phyloP scores from a whole-genome alignment of 2,329 filamentous ascomycete species.

The Xylaria sp. region DNA sequence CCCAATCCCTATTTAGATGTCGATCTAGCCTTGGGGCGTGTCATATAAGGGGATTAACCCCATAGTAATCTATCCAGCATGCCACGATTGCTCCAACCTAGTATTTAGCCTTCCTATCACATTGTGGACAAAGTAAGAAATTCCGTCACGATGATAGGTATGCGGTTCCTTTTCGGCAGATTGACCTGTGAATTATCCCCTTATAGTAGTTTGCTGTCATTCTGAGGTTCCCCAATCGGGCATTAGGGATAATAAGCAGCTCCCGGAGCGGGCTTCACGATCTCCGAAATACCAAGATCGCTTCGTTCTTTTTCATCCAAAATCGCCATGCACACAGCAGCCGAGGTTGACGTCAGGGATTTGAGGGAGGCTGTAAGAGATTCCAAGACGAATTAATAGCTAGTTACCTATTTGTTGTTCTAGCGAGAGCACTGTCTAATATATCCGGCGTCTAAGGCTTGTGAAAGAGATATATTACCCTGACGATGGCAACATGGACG shows the following conservation, averaged over 20 bases:
- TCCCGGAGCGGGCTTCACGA: slow-evolving; percentile 20
- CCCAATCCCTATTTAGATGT: slow-evolving; percentile 21
- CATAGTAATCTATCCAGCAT: slow-evolving; percentile 38
- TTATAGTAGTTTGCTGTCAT: not conserved
- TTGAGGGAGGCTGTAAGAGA: slow-evolving; percentile 14
- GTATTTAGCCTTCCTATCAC: slow-evolving; percentile 45
- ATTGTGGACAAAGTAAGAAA: slow-evolving; percentile 43
- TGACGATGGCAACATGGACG: slow-evolving; percentile 18
- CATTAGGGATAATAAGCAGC: slow-evolving; percentile 28
- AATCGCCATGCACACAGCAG: slow-evolving; percentile 3
- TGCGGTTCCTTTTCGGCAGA: slow-evolving; percentile 32
- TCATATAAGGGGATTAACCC: slow-evolving; percentile 19
- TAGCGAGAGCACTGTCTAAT: slow-evolving; percentile 14
- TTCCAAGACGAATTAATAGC: slow-evolving; percentile 5
- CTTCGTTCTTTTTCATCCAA: not conserved
- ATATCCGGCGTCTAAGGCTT: slow-evolving; percentile 23
- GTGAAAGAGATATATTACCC: slow-evolving; percentile 26
- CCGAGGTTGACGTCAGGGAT: slow-evolving; percentile 9
- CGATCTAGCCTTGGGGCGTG: slow-evolving; percentile 22
- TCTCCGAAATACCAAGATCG: slow-evolving; percentile 19
- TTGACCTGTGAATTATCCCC: slow-evolving; percentile 24
- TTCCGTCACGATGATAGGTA: slow-evolving; percentile 37
- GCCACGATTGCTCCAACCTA: slow-evolving; percentile 32
- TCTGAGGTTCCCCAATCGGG: slow-evolving; percentile 27
- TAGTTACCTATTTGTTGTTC: slow-evolving; percentile 15